Evolutionary conservation across 768 basidiomycete genomes (phyloP), one percentile per base, ranked within the genome.

Genomic region (Mrakia blollopis): DNA sequence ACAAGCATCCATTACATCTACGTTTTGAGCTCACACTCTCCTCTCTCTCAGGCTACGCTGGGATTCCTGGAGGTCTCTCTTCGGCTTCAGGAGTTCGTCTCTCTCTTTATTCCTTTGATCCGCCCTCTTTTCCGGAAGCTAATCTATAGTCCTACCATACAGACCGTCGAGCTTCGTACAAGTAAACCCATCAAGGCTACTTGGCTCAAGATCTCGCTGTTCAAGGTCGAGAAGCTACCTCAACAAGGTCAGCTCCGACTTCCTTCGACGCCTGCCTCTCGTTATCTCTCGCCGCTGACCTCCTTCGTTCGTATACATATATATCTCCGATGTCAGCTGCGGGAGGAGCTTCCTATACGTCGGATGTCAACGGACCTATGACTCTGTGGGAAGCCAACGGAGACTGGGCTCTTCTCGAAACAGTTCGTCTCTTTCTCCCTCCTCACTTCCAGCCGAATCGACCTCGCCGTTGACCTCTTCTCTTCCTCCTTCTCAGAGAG

Each of bases 221-320:
- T 71, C 39, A 76, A 76, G 60, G 52, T 54, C 14, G 75, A 76
- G 65, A 76, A 69, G 75, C 68, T 76, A 7, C 75, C 75, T 32
- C 54, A 39, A 16, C 67, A 76, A 60, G 68, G 75, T 76, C 25
- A 71, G 70, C 67, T 39, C 23, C 32, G 39, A 50, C 44, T 28
- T 30, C 47, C 67, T 47, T 28, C n/a, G n/a, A n/a, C n/a, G n/a
- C n/a, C n/a, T n/a, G n/a, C n/a, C n/a, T 23, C 21, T 50, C 18
- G 2, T 50, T 50, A 14, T 47, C 67, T 21, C 39, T 63, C 62
- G 62, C 8, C 30, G 11, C 39, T 35, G 23, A 16, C 28, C 25
- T 41, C 10, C 21, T 23, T 23, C 37, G 13, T 69, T 23, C 35
- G 11, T 67, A 10, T 35, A 16, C 39, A 37, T 28, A 65, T 11